A percentile compares a stretch with the other conserved stretches of the same genome.
Conservation (phyloP, 2,329 filamentous ascomycete species). For the Aureobasidium sp. region DNA sequence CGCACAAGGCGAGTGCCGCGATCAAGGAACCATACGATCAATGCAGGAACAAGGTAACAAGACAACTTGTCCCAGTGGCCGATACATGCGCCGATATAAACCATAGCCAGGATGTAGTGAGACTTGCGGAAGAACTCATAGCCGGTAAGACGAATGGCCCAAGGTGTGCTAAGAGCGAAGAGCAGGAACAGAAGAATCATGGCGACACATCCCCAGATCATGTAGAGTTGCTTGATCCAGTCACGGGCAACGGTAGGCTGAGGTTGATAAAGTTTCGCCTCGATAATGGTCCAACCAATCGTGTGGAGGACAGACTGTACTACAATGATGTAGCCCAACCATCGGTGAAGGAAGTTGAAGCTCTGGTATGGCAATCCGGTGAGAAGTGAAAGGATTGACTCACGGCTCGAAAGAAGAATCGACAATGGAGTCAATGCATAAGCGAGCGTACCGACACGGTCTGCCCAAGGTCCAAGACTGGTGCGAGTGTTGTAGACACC, state of each 20-base stretch:
- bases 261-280: conserved; percentile 59
- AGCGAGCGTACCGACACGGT: conserved; percentile 61
- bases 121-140: conserved; percentile 71
- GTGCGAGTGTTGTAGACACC: conserved; percentile 55
- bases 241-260: conserved; percentile 50
- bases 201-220: conserved; percentile 64
- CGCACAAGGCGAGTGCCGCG: conserved; percentile 50
- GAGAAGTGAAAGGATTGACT: conserved; percentile 59
- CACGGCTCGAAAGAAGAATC: conserved; percentile 55
- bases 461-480: conserved; percentile 57
- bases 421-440: conserved; percentile 67
- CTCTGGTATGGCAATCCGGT: conserved; percentile 68
- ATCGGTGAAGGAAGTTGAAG: conserved; percentile 71
- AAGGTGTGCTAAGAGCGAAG: conserved; percentile 49
- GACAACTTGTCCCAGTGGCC: conserved; percentile 61
- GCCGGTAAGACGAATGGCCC: conserved; percentile 56
- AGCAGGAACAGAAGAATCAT: conserved; percentile 55
- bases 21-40: conserved; percentile 58
- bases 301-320: conserved; percentile 60
- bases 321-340: conserved; percentile 66
- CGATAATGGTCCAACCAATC: conserved; percentile 59
- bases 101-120: conserved; percentile 63
- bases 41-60: conserved; percentile 58
- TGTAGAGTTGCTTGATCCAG: conserved; percentile 57
- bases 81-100: conserved; percentile 69